Percentiles rank a stretch among this genome's conserved stretches.
phyloP scores from a whole-genome alignment of 1,284 basidiomycete species.

The Xerocomus amazonicus region DNA sequence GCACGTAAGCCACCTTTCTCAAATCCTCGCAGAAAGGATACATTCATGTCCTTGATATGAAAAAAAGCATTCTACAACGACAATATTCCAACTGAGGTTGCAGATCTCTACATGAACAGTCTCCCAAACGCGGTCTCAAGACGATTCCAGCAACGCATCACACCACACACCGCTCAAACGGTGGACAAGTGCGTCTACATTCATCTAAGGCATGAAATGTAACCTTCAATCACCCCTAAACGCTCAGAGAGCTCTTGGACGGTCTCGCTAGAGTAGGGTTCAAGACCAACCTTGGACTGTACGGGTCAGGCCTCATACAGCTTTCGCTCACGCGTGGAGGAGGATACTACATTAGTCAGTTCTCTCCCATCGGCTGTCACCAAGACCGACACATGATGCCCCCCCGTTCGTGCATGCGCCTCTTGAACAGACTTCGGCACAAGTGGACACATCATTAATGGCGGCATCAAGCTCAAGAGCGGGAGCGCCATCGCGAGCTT shows the following conservation, averaged over 20 bases:
- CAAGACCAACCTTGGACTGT: constrained; percentile 38
- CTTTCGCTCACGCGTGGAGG: constrained; percentile 37
- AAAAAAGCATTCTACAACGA: constrained; percentile 25
- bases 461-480: constrained; percentile 44
- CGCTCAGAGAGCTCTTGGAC: constrained; percentile 34
- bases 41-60: neutral
- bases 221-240: neutral
- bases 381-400: neutral
- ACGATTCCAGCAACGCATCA: constrained; percentile 19
- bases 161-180: constrained; percentile 20
- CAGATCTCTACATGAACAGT: constrained; percentile 16
- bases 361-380: neutral
- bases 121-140: constrained; percentile 18
- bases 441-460: constrained; percentile 39
- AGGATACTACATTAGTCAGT: constrained; percentile 41
- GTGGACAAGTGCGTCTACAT: constrained; percentile 24
- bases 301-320: constrained; percentile 37
- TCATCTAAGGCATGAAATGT: neutral
- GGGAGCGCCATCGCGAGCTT: constrained; percentile 37
- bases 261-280: constrained; percentile 45
- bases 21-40: no score
- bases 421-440: constrained; percentile 35
- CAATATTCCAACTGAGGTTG: constrained; percentile 25
- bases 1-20: constrained; percentile 11
- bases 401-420: no score